Percentiles rank a stretch among this genome's conserved stretches.
These are phyloP conservation scores for Geotrichum histeridarum DNA, from an alignment of 1,139 yeast genomes.

Conservation along the genomic window DNA sequence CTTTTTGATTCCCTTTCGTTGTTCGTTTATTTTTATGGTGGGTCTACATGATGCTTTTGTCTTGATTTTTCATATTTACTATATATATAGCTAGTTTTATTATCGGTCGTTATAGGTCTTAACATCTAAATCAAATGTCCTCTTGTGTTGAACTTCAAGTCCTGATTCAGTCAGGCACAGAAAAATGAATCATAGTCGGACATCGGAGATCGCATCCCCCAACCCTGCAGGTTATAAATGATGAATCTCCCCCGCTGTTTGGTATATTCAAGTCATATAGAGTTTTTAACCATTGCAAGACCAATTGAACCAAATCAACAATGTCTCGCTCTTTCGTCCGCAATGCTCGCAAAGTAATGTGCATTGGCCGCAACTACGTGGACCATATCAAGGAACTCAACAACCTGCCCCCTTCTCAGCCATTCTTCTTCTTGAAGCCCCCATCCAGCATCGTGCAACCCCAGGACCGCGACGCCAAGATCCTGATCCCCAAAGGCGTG, in stretches of 20 bases:
- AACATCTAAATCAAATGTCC: too few relatives aligned
- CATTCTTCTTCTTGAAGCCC: slow-evolving; percentile 91
- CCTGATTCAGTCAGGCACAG: too few relatives aligned
- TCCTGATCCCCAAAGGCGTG: slow-evolving; percentile 76
- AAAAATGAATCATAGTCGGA: neutral
- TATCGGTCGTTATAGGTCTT: too few relatives aligned
- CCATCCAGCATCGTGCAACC: slow-evolving; percentile 45
- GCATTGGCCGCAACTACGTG: slow-evolving; percentile 94
- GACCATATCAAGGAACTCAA: slow-evolving; percentile 90
- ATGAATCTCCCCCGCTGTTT: neutral
- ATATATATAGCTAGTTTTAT: neutral
- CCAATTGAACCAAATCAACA: neutral
- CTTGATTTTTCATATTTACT: neutral
- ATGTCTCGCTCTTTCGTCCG: slow-evolving; percentile 46
- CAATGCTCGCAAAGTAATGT: slow-evolving; percentile 72
- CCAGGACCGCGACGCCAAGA: slow-evolving; percentile 53
- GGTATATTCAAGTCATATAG: neutral
- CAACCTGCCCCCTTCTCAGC: slow-evolving; percentile 66
- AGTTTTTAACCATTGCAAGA: neutral
- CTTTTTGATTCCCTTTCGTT: neutral
- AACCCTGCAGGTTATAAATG: neutral
- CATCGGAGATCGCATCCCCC: neutral
- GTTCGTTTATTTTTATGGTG: neutral
- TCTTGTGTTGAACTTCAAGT: too few relatives aligned
- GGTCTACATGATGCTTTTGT: neutral